These are phyloP conservation scores for Alternaria sp. DNA, from an alignment of 2,329 filamentous ascomycete genomes.

Conservation along the genomic window DNA sequence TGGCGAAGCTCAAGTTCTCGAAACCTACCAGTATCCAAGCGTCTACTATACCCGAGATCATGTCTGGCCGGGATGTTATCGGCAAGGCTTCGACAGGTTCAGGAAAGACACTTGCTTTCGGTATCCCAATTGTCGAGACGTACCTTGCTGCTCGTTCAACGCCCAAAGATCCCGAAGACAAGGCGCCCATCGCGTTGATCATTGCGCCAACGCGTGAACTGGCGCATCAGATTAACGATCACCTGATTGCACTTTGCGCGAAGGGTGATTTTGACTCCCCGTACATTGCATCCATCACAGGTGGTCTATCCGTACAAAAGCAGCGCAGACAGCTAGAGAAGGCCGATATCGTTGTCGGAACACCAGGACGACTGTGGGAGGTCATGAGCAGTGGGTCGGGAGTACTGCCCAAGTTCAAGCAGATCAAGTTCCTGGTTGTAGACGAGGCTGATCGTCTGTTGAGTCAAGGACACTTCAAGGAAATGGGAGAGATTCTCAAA, in stretches of 20 bases:
- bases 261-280: conserved; percentile 66
- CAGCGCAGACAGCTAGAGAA: conserved; percentile 83
- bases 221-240: conserved; percentile 86
- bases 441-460: conserved; percentile 94
- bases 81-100: conserved; percentile 97
- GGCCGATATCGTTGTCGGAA: conserved; percentile 92
- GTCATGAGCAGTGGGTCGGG: conserved; percentile 78
- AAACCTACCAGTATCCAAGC: conserved; percentile 84
- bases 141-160: conserved; percentile 64
- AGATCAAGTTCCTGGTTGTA: conserved; percentile 82
- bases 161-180: conserved; percentile 36
- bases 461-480: conserved; percentile 93
- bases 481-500: conserved; percentile 85
- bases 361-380: conserved; percentile 93
- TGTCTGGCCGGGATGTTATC: conserved; percentile 86
- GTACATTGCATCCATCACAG: conserved; percentile 82
- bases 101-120: conserved; percentile 94
- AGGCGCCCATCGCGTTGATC: conserved; percentile 68
- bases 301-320: conserved; percentile 92
- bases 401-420: conserved; percentile 72
- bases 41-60: conserved; percentile 78
- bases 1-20: conserved; percentile 80
- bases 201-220: conserved; percentile 92
- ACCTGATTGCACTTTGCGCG: conserved; percentile 77
- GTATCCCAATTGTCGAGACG: conserved; percentile 87